These are phyloP conservation scores for Hymenoscyphus infarciens DNA, from an alignment of 2,329 filamentous ascomycete genomes.

Conservation along the genomic window DNA sequence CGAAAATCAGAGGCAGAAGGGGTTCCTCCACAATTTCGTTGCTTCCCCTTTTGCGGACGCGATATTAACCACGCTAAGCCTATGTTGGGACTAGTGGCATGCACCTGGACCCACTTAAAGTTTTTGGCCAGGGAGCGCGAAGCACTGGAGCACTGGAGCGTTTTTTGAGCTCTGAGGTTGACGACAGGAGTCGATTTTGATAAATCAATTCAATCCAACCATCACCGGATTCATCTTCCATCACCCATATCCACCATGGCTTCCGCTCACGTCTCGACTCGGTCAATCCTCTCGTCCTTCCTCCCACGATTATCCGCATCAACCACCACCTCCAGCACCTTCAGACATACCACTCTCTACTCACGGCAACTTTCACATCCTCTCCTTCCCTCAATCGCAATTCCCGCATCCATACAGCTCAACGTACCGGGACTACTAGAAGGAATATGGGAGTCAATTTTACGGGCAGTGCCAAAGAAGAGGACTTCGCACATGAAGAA, in stretches of 20 bases:
- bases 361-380: constrained; percentile 45
- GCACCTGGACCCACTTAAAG: neutral
- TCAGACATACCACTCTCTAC: constrained; percentile 44
- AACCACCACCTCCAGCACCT: constrained; percentile 40
- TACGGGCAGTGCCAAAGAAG: constrained; percentile 95
- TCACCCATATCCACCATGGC: constrained; percentile 42
- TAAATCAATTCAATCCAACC: neutral
- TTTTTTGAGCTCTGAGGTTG: constrained; percentile 8
- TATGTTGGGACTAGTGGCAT: neutral
- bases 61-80: constrained; percentile 10
- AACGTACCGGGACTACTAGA: constrained; percentile 67
- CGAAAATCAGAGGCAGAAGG: constrained; percentile 24
- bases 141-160: neutral
- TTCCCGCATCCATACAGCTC: constrained; percentile 57
- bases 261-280: constrained; percentile 39
- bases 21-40: constrained; percentile 27
- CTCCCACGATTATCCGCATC: constrained; percentile 51
- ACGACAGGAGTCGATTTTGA: neutral
- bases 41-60: constrained; percentile 19
- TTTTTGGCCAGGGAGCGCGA: constrained; percentile 5
- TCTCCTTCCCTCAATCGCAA: constrained; percentile 51
- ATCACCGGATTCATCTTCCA: neutral
- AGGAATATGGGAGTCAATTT: constrained; percentile 87
- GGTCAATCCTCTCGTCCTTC: constrained; percentile 46
- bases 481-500: constrained; percentile 98